Evolutionary conservation across 495 filamentous ascomycete genomes (phyloP).

Genomic region (Penicillium riverlandense): DNA sequence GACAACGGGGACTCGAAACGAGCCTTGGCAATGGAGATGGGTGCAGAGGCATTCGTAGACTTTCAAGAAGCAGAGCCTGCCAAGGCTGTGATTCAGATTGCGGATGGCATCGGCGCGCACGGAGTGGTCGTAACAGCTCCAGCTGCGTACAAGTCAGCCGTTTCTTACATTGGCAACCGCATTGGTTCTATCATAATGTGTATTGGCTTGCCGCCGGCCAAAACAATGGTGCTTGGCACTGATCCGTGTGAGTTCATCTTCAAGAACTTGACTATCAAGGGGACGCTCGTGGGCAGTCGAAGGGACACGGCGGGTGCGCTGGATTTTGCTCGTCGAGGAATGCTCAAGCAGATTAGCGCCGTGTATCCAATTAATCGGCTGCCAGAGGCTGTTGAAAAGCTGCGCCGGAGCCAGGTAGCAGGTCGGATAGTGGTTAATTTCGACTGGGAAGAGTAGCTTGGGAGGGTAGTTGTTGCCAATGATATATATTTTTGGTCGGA

Average conservation of each 20-base stretch:
- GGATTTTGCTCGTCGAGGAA: constrained; percentile 40
- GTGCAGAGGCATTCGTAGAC: constrained; percentile 46
- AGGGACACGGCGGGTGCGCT: constrained; percentile 36
- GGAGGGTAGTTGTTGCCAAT: too few relatives aligned
- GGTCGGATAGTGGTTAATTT: constrained; percentile 46
- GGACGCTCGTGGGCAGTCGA: constrained; percentile 41
- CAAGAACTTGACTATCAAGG: constrained; percentile 38
- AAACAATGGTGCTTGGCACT: constrained; percentile 24
- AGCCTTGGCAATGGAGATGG: constrained; percentile 34
- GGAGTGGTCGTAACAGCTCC: constrained; percentile 45
- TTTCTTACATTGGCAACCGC: constrained; percentile 31
- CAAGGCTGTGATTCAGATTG: constrained; percentile 30
- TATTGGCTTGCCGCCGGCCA: constrained; percentile 27
- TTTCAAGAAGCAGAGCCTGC: constrained; percentile 32
- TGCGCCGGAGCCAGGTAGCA: constrained; percentile 35
- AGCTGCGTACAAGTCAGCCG: constrained; percentile 34
- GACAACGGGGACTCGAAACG: constrained; percentile 38
- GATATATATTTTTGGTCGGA: constrained; percentile 12
- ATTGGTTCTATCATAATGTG: constrained; percentile 41
- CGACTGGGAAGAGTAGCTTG: constrained; percentile 21
- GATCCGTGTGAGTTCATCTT: constrained; percentile 37
- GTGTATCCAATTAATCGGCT: constrained; percentile 32
- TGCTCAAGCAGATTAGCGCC: constrained; percentile 34
- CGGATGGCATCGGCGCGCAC: constrained; percentile 41
- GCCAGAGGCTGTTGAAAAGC: constrained; percentile 31